Base-by-base conservation (phyloP, 2,329 filamentous ascomycete genomes). In the Aureobasidium subglaciale region DNA sequence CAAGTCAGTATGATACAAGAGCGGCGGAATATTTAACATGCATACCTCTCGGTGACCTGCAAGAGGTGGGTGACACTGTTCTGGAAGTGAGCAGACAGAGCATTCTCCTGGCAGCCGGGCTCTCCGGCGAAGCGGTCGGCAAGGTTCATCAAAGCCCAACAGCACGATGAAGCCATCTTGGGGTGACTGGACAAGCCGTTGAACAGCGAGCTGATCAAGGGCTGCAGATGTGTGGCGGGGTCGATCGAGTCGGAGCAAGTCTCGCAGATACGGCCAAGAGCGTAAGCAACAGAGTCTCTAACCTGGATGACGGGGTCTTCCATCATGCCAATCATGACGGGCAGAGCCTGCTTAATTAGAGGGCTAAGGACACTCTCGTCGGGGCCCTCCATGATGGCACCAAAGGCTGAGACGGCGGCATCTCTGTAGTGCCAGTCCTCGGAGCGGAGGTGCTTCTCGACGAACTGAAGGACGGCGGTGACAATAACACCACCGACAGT, bases 141-240 rank as follows among this genome's bases (percentile, higher is more conserved):
- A 68, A 99, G 77, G 74, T 97, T 99, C 89, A 99, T 97, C 63
- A 99, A 76, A 29, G 93, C 91, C 93, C 95, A 96, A 77, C 93
- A 99, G 83, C 93, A 97, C 27, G 93, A 99, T 55, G 90, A 85
- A 29, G 92, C 93, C 85, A 99, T 99, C 82, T 95, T 96, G 58
- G 90, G 87, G 70, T 87, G 93, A 75, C 88, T 92, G 58, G 89
- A 84, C 58, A 99, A 80, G 49, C 92, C 93, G 63, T 85, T 84
- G 77, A 99, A 99, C 9, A 99, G 82, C 37, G 91, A 88, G 56
- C 84, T 83, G 66, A 99, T 92, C 60, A 99, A 78, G 18, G 87
- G 83, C 61, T 90, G 87, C 5, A 99, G 81, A 68, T 96, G 90
- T 60, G 85, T 78, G 63, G 81, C 77, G 37, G 90, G 87, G 69